Conservation (phyloP, 805 yeast genomes). For the Wickerhamiella lipophila region DNA sequence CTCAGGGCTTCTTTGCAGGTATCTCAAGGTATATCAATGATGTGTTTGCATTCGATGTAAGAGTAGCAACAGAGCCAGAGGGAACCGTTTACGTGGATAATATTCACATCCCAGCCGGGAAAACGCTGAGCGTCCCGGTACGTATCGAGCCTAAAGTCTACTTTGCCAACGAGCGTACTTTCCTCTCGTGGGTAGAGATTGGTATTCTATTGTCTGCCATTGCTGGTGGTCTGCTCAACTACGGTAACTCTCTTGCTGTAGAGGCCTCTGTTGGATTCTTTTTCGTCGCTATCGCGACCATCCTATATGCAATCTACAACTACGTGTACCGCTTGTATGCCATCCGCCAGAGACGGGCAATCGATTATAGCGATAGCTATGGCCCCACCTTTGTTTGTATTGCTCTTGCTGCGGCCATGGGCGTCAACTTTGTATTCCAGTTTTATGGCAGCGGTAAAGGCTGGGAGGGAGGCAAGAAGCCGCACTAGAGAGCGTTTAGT, state of each 20-base stretch:
- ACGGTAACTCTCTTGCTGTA: conserved; percentile 64
- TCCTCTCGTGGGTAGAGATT: conserved; percentile 84
- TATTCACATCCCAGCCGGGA: conserved; percentile 73
- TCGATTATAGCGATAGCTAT: conserved; percentile 69
- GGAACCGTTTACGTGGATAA: conserved; percentile 49
- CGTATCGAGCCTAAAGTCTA: conserved; percentile 98
- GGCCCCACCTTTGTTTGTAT: conserved; percentile 80
- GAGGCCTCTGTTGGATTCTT: conserved; percentile 81
- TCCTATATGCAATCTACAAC: conserved; percentile 55
- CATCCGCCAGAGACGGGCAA: conserved; percentile 72
- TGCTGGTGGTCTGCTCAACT: conserved; percentile 73
- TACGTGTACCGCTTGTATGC: conserved; percentile 73
- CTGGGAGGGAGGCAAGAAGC: conserved; percentile 12
- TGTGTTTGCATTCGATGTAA: conserved; percentile 20
- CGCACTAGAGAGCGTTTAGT: conserved; percentile 15
- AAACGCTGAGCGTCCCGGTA: conserved; percentile 80
- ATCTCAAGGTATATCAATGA: conserved; percentile 6
- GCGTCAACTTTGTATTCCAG: conserved; percentile 30
- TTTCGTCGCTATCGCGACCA: conserved; percentile 60
- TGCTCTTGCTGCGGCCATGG: conserved; percentile 57
- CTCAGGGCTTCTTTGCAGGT: not conserved
- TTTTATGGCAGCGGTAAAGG: conserved; percentile 19
- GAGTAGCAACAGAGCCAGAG: conserved; percentile 41
- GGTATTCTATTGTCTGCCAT: conserved; percentile 80
- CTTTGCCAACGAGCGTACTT: conserved; percentile 95